Evolutionary conservation across 257 asterid species (phyloP).

Genomic region (Buddleja alternifolia): DNA sequence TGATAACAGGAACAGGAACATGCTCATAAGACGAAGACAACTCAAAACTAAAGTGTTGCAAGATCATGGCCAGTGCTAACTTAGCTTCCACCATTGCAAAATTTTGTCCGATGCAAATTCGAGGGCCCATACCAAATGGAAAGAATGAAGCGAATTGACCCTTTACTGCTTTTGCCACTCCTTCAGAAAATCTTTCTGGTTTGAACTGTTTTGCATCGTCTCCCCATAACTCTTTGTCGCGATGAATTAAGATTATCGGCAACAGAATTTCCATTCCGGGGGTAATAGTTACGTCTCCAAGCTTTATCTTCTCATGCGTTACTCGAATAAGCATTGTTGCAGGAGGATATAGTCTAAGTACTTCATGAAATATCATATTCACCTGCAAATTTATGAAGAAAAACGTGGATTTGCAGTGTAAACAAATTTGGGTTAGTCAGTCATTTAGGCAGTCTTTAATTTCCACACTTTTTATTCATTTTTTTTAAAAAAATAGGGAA

Average conservation of each 20-base stretch:
- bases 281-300: slow-evolving; percentile 40
- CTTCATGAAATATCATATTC: slow-evolving; percentile 45
- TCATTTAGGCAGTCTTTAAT: too few species aligned
- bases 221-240: slow-evolving; percentile 45
- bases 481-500: too few species aligned
- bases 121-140: slow-evolving; percentile 48
- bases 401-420: too few species aligned
- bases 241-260: slow-evolving; percentile 42
- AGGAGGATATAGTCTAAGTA: slow-evolving; percentile 49
- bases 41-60: slow-evolving; percentile 31
- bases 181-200: slow-evolving; percentile 52
- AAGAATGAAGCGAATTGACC: slow-evolving; percentile 32
- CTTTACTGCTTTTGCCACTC: slow-evolving; percentile 43
- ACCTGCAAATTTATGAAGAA: slow-evolving; percentile 32
- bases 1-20: slow-evolving; percentile 35
- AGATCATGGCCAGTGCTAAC: slow-evolving; percentile 33
- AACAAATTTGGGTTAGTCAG: too few species aligned
- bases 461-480: too few species aligned
- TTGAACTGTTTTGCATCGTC: slow-evolving; percentile 49
- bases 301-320: slow-evolving; percentile 30
- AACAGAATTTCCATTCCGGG: slow-evolving; percentile 28
- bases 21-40: slow-evolving; percentile 46
- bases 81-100: slow-evolving; percentile 44
- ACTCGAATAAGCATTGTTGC: slow-evolving; percentile 10
- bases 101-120: slow-evolving; percentile 42